These are phyloP conservation scores for Pleurozium schreberi DNA, from an alignment of 225 moss, liverwort and hornwort genomes.

Conservation along the genomic window DNA sequence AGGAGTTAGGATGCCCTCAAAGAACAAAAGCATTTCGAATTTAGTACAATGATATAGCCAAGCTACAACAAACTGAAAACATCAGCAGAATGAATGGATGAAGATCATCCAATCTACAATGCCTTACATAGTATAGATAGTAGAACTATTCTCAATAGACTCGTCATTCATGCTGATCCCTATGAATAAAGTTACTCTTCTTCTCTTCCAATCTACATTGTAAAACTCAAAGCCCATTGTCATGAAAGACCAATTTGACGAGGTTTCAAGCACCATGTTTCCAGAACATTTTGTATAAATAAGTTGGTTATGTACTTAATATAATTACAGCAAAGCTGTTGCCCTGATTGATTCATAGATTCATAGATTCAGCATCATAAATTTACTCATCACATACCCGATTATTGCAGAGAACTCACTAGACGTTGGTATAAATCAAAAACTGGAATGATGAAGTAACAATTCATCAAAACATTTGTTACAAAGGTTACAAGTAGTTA, in stretches of 20 bases:
- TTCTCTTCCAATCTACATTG: not conserved
- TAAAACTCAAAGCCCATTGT: not conserved
- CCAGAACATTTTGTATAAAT: not conserved
- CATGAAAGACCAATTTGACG: not conserved
- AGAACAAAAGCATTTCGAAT: not conserved
- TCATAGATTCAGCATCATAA: not conserved
- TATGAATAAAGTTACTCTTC: not conserved
- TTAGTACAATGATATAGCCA: not conserved
- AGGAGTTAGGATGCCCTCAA: not conserved
- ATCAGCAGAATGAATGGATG: not conserved
- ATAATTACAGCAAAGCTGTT: not conserved
- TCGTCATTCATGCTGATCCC: not conserved
- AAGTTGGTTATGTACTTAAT: too few species aligned
- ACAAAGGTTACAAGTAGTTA: not conserved
- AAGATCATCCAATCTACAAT: too few species aligned
- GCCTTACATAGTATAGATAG: not conserved
- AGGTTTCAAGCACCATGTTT: not conserved
- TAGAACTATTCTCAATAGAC: not conserved
- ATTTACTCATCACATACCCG: not conserved
- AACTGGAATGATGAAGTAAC: not conserved
- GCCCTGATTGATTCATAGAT: not conserved
- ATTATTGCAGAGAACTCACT: not conserved
- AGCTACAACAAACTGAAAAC: too few species aligned
- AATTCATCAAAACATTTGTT: not conserved
- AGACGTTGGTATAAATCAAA: not conserved